These are phyloP conservation scores for Oleoguttula mirabilis DNA, from an alignment of 495 filamentous ascomycete species.

Conservation along the genomic window DNA sequence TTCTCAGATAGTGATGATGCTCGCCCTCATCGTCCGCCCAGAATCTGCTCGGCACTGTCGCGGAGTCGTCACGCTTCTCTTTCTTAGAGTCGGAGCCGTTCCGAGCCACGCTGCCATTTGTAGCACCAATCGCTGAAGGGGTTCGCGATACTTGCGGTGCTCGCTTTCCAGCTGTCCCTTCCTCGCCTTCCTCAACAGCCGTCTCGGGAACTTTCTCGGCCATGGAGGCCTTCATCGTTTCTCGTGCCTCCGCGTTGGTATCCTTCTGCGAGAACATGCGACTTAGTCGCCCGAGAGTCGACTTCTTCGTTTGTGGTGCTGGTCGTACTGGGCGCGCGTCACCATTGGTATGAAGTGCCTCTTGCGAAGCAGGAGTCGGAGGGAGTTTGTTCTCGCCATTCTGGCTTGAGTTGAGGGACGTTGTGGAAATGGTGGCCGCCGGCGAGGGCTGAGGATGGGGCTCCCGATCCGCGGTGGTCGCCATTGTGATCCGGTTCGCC, in stretches of 20 bases:
- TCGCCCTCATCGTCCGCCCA: constrained; percentile 49
- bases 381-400: constrained; percentile 4
- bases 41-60: constrained; percentile 42
- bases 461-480: too few species aligned
- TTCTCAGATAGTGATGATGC: constrained; percentile 79
- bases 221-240: neutral
- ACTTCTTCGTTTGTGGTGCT: constrained; percentile 21
- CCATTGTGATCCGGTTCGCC: too few species aligned
- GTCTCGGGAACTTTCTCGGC: constrained; percentile 18
- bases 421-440: neutral
- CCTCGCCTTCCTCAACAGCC: constrained; percentile 16
- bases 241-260: constrained; percentile 19
- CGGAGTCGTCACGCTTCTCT: constrained; percentile 18
- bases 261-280: constrained; percentile 31
- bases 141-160: constrained; percentile 19
- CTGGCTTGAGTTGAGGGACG: neutral
- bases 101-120: constrained; percentile 23
- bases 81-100: constrained; percentile 23
- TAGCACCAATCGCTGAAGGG: constrained; percentile 17
- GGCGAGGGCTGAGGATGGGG: neutral
- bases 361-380: neutral
- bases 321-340: constrained; percentile 10
- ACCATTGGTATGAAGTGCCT: constrained; percentile 11
- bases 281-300: constrained; percentile 29
- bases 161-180: constrained; percentile 9